Conservation (phyloP, 1,139 yeast species). For the Sugiyamaella sp. region DNA sequence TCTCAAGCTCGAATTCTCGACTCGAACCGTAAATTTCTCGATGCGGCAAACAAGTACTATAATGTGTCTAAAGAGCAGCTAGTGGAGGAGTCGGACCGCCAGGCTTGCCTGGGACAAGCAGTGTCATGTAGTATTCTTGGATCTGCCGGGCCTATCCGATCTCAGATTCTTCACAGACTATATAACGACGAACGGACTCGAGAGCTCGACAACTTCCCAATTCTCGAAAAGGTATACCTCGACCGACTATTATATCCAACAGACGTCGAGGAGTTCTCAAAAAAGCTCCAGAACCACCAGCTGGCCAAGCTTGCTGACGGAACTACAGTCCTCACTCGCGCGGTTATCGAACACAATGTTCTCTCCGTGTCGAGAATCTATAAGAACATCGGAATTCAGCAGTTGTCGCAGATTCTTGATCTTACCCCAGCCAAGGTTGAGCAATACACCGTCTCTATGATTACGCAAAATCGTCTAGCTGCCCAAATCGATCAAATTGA, state of each 20-base stretch:
- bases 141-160: conserved; percentile 44
- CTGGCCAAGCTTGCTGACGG: conserved; percentile 38
- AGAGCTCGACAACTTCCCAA: conserved; percentile 30
- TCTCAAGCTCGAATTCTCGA: conserved; percentile 43
- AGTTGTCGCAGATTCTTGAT: conserved; percentile 38
- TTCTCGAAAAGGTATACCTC: conserved; percentile 39
- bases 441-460: conserved; percentile 42
- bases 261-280: conserved; percentile 37
- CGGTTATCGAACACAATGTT: conserved; percentile 44
- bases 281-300: conserved; percentile 37
- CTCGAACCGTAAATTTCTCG: conserved; percentile 39
- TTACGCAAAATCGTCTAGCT: conserved; percentile 40
- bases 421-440: conserved; percentile 39
- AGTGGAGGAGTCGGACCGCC: conserved; percentile 38
- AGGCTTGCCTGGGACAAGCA: conserved; percentile 40
- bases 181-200: conserved; percentile 41
- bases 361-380: conserved; percentile 42
- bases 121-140: conserved; percentile 40
- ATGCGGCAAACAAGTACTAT: conserved; percentile 41
- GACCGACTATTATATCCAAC: conserved; percentile 38
- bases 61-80: conserved; percentile 37
- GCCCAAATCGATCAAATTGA: conserved; percentile 44
- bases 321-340: conserved; percentile 39
- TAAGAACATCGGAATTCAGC: conserved; percentile 38
- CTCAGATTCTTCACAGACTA: conserved; percentile 38